These are phyloP conservation scores for Pseudogymnoascus sp. DNA, from an alignment of 2,329 filamentous ascomycete genomes.

Conservation along the genomic window DNA sequence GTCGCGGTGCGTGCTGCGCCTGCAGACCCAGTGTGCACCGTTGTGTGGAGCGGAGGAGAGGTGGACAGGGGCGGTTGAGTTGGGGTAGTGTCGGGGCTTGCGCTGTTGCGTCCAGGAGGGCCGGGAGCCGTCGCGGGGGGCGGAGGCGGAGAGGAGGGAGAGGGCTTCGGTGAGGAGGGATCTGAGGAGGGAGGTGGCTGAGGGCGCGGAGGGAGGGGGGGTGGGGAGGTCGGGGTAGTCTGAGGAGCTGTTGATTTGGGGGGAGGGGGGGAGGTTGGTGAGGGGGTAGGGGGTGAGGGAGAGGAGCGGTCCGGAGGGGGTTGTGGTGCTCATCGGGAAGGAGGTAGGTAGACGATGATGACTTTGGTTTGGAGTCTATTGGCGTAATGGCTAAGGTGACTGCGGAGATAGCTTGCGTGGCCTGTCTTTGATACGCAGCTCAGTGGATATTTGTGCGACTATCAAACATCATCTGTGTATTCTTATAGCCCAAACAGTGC, in stretches of 20 bases:
- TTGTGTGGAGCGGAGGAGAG: conserved; percentile 43
- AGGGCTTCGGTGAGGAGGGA: conserved; percentile 49
- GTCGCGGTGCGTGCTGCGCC: conserved; percentile 53
- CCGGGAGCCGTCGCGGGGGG: conserved; percentile 31
- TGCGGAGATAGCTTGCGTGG: background rate
- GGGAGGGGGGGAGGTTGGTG: background rate
- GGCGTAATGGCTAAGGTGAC: background rate
- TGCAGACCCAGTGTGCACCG: conserved; percentile 53
- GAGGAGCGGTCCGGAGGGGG: background rate
- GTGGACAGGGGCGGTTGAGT: conserved; percentile 43
- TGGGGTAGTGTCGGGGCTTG: conserved; percentile 36
- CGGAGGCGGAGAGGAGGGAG: conserved; percentile 47
- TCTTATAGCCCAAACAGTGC: background rate
- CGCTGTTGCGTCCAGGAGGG: conserved; percentile 44
- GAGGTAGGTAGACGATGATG: background rate
- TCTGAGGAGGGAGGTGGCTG: conserved; percentile 41
- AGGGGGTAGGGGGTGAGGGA: background rate
- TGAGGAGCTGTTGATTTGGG: background rate
- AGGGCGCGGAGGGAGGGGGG: conserved; percentile 11
- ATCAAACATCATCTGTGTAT: background rate
- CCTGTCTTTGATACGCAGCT: background rate
- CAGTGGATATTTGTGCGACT: background rate
- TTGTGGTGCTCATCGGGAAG: background rate
- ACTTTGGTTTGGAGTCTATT: background rate
- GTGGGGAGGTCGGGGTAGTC: background rate